Base-by-base conservation (phyloP, 768 basidiomycete species). In the Macrolepiota dolichaula region DNA sequence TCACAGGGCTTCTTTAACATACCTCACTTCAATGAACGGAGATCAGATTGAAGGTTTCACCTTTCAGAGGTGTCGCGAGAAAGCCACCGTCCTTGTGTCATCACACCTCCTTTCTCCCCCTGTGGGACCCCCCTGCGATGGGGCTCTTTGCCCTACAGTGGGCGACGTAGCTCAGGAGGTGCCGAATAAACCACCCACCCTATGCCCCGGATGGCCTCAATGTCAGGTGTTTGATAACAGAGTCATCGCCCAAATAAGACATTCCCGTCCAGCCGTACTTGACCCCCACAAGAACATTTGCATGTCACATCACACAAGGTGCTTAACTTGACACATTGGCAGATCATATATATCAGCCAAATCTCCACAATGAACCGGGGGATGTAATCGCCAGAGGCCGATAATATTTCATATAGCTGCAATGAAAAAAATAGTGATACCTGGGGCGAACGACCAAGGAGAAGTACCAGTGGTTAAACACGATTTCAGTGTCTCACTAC, bases 231-330 rank as follows among this genome's bases (percentile, higher is more conserved):
- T 7, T 7, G 7, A 3, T 32, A 32, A 32, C 29, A 32, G 29
- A 7, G 29, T 32, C 29, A 7, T 32, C 29, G 29, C 29, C 7
- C 29, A 3, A 32, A 32, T 7, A 32, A 7, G 29, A 32, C 7
- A 32, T 32, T 19, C 19, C 42, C 19, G 19, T 7, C 42, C 42
- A 4, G 19, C 17, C 42, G 17, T n/a, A 17, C 42, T 44, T 44
- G 15, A 44, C 19, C 19, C 17, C 19, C 19, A 17, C 5, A 15
- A 13, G 42, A 19, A n/a, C 42, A n/a, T n/a, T 19, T 44, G 5
- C 12, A 13, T 51, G 64, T 55, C 25, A 47, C 67, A 40, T 51
- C 35, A 32, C 19, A 51, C n/a, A n/a, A n/a, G 12, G 40, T 13
- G 40, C 24, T 22, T 47, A 29, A 57, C 13, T 17, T 19, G 19